Base-by-base conservation (phyloP, 2,329 filamentous ascomycete genomes). In the Corynespora cassiicola region DNA sequence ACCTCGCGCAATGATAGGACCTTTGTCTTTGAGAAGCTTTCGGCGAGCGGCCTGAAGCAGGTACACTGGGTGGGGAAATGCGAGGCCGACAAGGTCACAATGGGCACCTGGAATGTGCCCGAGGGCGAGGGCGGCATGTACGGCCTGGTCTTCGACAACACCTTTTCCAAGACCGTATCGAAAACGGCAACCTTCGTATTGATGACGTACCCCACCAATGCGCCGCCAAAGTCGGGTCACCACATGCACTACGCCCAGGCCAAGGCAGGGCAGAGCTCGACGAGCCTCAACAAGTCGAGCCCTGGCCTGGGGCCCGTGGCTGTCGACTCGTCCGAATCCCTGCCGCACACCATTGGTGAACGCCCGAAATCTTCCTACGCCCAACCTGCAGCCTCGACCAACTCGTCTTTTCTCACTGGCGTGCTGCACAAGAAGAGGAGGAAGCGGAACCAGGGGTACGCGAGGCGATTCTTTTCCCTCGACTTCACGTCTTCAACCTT, bases 71-170 rank as follows among this genome's bases (percentile, higher is more conserved):
- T 87, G 52, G 94, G 94, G 25, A 96, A 92, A 76, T 97, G 90
- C 68, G 92, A 97, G 71, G 91, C 94, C 23, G 92, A 97, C 73
- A 92, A 94, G 73, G 90, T 96, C 33, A 88, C 89, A 14, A 90
- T 92, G 68, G 94, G 92, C 20, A 94, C 86, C 14, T 89, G 90
- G 65, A 87, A 96, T 62, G 88, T 97, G 16, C 75, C 75, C 1
- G 60, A 75, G 6, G 84, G 83, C 21, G 84, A 94, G 49, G 88
- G 85, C 16, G 94, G 94, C 61, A 96, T 96, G 82, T 99, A 95
- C 65, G 94, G 91, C 39, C 76, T 99, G 45, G 90, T 97, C 20
- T 96, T 99, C 63, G 94, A 99, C 80, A 99, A 99, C 64, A 99
- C 94, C 18, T 99, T 99, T 66, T 96, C 91, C 44, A 97, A 96